Conservation (phyloP, 2,329 filamentous ascomycete species). For the Trichoderma guizhouense region DNA sequence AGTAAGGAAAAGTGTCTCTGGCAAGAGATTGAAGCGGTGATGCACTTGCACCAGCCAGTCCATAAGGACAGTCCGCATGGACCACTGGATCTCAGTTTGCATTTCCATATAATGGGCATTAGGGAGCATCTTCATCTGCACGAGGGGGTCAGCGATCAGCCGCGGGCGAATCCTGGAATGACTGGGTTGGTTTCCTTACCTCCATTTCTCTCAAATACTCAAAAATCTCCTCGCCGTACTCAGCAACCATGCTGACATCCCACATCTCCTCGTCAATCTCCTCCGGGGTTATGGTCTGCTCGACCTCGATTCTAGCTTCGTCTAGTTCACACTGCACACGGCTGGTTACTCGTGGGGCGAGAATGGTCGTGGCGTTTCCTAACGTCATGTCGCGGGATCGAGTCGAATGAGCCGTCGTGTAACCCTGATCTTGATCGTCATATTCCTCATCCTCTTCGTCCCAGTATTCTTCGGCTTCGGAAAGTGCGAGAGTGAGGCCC, state of each 20-base stretch:
- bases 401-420: slow-evolving; percentile 72
- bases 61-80: slow-evolving; percentile 95
- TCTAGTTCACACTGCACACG: slow-evolving; percentile 72
- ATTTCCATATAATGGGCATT: slow-evolving; percentile 95
- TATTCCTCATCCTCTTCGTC: slow-evolving; percentile 71
- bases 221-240: slow-evolving; percentile 96
- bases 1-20: slow-evolving; percentile 90
- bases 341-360: slow-evolving; percentile 69
- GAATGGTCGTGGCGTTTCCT: slow-evolving; percentile 52
- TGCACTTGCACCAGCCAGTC: slow-evolving; percentile 98
- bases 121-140: slow-evolving; percentile 72
- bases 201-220: slow-evolving; percentile 86
- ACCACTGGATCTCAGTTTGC: slow-evolving; percentile 98
- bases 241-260: slow-evolving; percentile 96
- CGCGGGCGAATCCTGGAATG: background rate
- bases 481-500: slow-evolving; percentile 29
- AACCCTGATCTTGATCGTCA: slow-evolving; percentile 62
- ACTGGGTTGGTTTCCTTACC: slow-evolving; percentile 46
- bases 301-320: slow-evolving; percentile 60
- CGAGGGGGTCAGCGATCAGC: background rate
- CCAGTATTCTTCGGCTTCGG: slow-evolving; percentile 66
- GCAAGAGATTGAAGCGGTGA: slow-evolving; percentile 81
- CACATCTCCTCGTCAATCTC: slow-evolving; percentile 85
- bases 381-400: slow-evolving; percentile 64
- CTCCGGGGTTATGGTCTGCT: slow-evolving; percentile 64